These are phyloP conservation scores for Cadophora sp. DNA, from an alignment of 2,329 filamentous ascomycete species.

Conservation along the genomic window DNA sequence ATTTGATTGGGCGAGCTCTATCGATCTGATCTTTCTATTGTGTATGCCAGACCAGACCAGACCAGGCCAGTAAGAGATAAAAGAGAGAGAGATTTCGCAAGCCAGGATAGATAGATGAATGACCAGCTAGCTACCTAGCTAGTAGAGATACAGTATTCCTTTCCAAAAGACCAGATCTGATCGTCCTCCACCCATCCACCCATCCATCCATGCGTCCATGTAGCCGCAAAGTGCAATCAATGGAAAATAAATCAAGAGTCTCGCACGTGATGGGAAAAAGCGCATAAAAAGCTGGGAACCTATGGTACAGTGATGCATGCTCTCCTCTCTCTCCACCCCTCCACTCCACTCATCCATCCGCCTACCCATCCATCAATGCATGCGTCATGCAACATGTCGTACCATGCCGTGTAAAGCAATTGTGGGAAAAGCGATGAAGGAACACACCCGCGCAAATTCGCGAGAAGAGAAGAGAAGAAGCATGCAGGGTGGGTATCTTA, in stretches of 20 bases:
- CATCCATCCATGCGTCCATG: not conserved
- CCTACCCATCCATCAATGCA: not conserved
- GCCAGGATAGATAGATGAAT: too few species aligned
- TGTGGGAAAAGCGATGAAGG: not conserved
- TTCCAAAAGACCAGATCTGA: not conserved
- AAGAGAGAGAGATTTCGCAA: too few species aligned
- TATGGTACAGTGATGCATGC: slow-evolving; percentile 16
- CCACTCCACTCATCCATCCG: not conserved
- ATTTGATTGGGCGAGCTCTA: too few species aligned
- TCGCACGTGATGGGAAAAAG: not conserved
- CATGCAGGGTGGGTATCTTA: slow-evolving; percentile 12
- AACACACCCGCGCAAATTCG: not conserved
- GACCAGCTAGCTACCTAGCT: not conserved
- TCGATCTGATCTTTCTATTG: too few species aligned
- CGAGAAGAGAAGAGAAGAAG: not conserved
- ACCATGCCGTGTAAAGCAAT: not conserved
- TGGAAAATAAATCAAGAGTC: not conserved
- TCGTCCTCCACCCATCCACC: not conserved
- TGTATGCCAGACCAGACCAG: too few species aligned
- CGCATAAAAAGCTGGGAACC: not conserved
- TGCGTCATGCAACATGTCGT: not conserved
- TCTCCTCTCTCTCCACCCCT: too few species aligned
- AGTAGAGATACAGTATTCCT: slow-evolving; percentile 9
- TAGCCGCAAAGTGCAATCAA: not conserved
- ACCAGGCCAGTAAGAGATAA: too few species aligned